Base-by-base conservation (phyloP, 2,329 filamentous ascomycete species). In the Xylariaceae sp. region DNA sequence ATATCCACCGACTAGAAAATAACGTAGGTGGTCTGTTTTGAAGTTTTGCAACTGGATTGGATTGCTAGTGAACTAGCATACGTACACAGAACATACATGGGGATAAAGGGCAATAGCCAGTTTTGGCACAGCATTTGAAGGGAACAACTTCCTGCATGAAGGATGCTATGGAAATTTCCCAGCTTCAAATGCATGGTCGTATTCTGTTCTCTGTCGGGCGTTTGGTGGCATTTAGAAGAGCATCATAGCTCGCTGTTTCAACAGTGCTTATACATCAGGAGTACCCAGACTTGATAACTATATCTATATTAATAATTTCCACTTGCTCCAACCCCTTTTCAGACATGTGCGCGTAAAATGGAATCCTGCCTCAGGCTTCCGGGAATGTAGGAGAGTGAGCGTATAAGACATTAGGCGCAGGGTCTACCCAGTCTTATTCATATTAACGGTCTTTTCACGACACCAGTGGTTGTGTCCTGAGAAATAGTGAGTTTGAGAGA, bases 161-260 rank as follows among this genome's bases (percentile, higher is more conserved):
- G n/a, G n/a, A n/a, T n/a, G n/a, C n/a, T n/a, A n/a, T n/a, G n/a
- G n/a, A n/a, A n/a, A n/a, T 31, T 7, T 31, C 28, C 28, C 6
- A 46, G 31, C 24, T 12, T 50, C 31, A 23, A 48, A 29, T 37
- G 17, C 46, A 36, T 34, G 23, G 29, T 31, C 12, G 12, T n/a
- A 36, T 21, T 29, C n/a, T 23, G 24, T 31, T 44, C 24, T 12
- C 19, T 52, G 33, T 46, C 21, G n/a, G 58, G 58, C 58, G 58
- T 61, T 59, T 40, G 59, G 59, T 36, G 39, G 52, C 51, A 59
- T 59, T 28, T 58, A 48, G 45, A 52, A 56, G 51, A 43, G 9
- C 34, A 14, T 39, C 34, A 31, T 29, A 49, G 33, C 33, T 19
- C 17, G 24, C 50, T 49, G 28, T 43, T 34, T 17, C n/a, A 23